phyloP scores from a whole-genome alignment of 371 early-diverging fungal species.

The Syncephalastrum monosporum region DNA sequence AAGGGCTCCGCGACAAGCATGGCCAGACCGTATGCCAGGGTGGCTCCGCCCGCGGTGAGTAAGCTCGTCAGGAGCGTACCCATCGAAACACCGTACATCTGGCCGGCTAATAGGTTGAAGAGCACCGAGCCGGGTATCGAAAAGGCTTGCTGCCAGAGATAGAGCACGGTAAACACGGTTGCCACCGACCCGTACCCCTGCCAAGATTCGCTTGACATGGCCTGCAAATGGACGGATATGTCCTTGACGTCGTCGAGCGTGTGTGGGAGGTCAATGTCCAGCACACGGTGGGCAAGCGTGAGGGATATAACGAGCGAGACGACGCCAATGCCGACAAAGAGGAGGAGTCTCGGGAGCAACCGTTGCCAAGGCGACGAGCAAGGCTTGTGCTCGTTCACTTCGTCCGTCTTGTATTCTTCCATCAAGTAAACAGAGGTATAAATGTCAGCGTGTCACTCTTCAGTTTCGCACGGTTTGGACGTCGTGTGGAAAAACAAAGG shows the following conservation, averaged over 20 bases:
- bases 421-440: no score
- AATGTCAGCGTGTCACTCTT: no score
- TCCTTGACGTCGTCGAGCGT: slow-evolving; percentile 39
- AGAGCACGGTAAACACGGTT: slow-evolving; percentile 41
- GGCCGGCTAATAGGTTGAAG: slow-evolving; percentile 42
- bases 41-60: slow-evolving; percentile 44
- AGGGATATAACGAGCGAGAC: slow-evolving; percentile 34
- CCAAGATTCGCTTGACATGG: slow-evolving; percentile 30
- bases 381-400: no score
- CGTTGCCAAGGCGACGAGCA: no score
- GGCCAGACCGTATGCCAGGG: slow-evolving; percentile 42
- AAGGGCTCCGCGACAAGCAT: slow-evolving; percentile 44
- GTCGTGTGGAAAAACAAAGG: no score
- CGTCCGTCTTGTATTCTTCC: no score
- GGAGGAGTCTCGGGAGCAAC: not conserved
- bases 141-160: slow-evolving; percentile 55
- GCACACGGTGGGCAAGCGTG: slow-evolving; percentile 32
- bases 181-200: slow-evolving; percentile 32
- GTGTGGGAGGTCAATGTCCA: slow-evolving; percentile 39
- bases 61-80: slow-evolving; percentile 44
- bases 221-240: slow-evolving; percentile 37
- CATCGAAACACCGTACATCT: slow-evolving; percentile 38
- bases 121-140: slow-evolving; percentile 50
- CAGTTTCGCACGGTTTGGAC: no score
- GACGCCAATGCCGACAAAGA: slow-evolving; percentile 23